Conservation (phyloP, 768 basidiomycete species). For the Panaeolus papilionaceus region DNA sequence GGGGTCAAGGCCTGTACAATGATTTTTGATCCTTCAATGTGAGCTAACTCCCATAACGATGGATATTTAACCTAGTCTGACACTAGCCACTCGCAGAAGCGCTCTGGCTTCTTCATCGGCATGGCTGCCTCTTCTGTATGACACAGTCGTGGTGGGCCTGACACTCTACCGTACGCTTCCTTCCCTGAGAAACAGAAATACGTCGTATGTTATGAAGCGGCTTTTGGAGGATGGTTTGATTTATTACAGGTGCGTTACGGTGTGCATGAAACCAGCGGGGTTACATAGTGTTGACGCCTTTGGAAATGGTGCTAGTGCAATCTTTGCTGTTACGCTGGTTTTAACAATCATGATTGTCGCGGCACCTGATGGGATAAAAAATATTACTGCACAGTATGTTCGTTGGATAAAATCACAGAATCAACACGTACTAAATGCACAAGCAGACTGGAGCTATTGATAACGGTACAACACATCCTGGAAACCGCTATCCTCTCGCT, state of each 20-base stretch:
- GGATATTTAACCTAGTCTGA: background rate
- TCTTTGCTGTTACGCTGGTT: conserved; percentile 47
- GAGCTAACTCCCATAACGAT: conserved; percentile 23
- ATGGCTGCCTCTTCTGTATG: conserved; percentile 53
- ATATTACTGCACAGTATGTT: conserved; percentile 51
- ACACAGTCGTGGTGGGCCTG: conserved; percentile 44
- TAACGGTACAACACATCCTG: background rate
- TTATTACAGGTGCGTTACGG: conserved; percentile 44
- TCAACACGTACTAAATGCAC: background rate
- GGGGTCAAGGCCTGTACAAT: conserved; percentile 46
- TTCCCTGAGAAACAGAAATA: conserved; percentile 32
- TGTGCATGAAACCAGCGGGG: background rate
- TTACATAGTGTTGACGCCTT: background rate
- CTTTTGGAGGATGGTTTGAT: conserved; percentile 50
- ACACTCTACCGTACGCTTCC: conserved; percentile 44
- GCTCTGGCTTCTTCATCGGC: conserved; percentile 50
- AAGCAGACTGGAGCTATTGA: background rate
- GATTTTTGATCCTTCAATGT: conserved; percentile 47
- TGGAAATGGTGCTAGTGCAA: conserved; percentile 36
- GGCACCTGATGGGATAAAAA: conserved; percentile 49
- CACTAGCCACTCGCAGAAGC: conserved; percentile 35
- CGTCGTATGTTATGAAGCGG: conserved; percentile 43
- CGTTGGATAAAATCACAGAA: conserved; percentile 17
- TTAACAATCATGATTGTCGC: conserved; percentile 51
- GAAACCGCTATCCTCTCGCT: conserved; percentile 2